Percentiles rank a stretch among this genome's conserved stretches.
Conservation (phyloP, 345 rosid genomes). For the Punica granatum region DNA sequence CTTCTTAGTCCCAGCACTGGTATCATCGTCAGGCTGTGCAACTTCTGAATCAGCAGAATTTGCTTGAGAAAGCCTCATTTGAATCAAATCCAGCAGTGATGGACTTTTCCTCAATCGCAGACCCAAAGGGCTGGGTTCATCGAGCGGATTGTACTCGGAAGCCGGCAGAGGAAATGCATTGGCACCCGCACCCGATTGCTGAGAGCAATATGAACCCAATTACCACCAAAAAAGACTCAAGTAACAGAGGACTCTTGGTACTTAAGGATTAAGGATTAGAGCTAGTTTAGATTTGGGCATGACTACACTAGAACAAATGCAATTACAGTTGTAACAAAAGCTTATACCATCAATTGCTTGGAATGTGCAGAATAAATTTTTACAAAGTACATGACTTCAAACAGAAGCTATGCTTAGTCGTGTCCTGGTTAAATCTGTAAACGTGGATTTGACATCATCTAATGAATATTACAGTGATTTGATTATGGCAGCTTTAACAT, state of each 20-base stretch:
- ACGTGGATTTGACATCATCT: too few relatives aligned
- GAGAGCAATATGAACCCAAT: not conserved
- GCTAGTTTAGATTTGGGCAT: too few relatives aligned
- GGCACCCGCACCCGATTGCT: slow-evolving; percentile 55
- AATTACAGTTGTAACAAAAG: not conserved
- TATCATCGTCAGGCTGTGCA: slow-evolving; percentile 15
- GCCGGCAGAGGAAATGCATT: slow-evolving; percentile 46
- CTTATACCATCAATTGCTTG: too few relatives aligned
- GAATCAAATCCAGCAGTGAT: slow-evolving; percentile 85
- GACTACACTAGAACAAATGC: not conserved
- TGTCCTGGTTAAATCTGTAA: too few relatives aligned
- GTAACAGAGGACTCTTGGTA: not conserved
- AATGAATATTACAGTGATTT: too few relatives aligned
- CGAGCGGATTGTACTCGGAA: slow-evolving; percentile 70
- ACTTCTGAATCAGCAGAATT: slow-evolving; percentile 22
- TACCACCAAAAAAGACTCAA: not conserved
- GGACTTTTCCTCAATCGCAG: slow-evolving; percentile 89
- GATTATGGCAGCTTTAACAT: too few relatives aligned
- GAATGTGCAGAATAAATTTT: too few relatives aligned
- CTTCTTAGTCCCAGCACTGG: slow-evolving; percentile 32
- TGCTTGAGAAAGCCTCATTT: slow-evolving; percentile 75
- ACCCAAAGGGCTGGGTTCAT: slow-evolving; percentile 96
- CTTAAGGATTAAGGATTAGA: not conserved
- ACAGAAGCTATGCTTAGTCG: too few relatives aligned
- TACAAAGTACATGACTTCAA: too few relatives aligned